Evolutionary conservation across 352 stramenopile species (phyloP), one percentile per base, ranked within the genome.

Genomic region (Globisporangium ultimum): DNA sequence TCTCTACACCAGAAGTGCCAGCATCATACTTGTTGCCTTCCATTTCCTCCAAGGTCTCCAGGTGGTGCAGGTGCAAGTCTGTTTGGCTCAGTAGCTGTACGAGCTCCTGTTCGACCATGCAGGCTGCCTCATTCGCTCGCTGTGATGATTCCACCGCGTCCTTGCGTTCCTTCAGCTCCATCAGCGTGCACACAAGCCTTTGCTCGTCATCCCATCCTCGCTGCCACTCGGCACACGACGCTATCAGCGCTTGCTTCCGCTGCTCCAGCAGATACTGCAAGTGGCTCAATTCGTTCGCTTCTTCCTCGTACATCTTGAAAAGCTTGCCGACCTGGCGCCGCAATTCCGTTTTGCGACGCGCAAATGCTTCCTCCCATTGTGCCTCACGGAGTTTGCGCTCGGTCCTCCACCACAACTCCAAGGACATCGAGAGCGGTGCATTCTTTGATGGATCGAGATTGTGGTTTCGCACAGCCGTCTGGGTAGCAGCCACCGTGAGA

Each of bases 291-390:
- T 77, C 66, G 0, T 10, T 28, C 1, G 68, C 58, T 32, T 75
- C 68, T 41, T 80, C 71, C 38, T 80, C 71, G 21, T 77, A 66
- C 3, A 73, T 52, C 52, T 66, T 63, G 11, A 72, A 70, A 7
- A 77, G n/a, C 32, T 66, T 70, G 8, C 54, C 36, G 2, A 72
- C 40, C 22, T 75, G 65, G 1, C 64, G 53, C 8, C 67, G 32
- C 10, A 75, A 60, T 24, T 77, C 68, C 41, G 40, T 52, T 5
- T 58, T 67, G 0, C 71, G 68, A n/a, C 46, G 53, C 3, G 28
- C 34, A 10, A 58, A 54, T 7, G 40, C 47, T 10, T 70, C 63
- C 48, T 73, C 67, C 62, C 66, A 80, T n/a, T 63, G 55, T 8
- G 9, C 17, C 2, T 22, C 40, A 2, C 36, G 11, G 0, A 22